These are phyloP conservation scores for Ceratobasidium papillatum DNA, from an alignment of 1,284 basidiomycete genomes.

Conservation along the genomic window DNA sequence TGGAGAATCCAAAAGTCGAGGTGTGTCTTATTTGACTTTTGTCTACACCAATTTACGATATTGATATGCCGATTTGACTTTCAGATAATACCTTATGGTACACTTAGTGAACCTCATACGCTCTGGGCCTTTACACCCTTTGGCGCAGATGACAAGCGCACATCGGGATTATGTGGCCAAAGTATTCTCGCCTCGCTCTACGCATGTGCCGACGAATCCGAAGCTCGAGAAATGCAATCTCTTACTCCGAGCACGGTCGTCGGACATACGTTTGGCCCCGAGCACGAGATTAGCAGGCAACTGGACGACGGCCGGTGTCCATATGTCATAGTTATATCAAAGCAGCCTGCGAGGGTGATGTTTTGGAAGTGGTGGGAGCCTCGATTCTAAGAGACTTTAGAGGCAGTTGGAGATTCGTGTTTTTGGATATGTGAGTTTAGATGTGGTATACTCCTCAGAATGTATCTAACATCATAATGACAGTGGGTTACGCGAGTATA, in stretches of 20 bases:
- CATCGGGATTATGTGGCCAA: background rate
- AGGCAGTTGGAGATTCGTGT: background rate
- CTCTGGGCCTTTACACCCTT: conserved; percentile 26
- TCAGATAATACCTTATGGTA: background rate
- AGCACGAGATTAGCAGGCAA: conserved; percentile 20
- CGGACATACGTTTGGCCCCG: conserved; percentile 24
- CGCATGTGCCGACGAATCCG: conserved; percentile 12
- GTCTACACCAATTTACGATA: background rate
- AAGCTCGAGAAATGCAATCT: background rate
- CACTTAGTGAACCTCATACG: background rate
- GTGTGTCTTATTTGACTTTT: background rate
- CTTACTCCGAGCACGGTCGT: background rate
- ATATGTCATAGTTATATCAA: conserved; percentile 1
- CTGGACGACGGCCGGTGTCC: conserved; percentile 11
- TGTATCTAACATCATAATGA: too few species aligned
- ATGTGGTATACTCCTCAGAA: too few species aligned
- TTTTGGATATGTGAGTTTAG: background rate
- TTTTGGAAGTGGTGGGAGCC: conserved; percentile 40
- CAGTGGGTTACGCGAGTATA: too few species aligned
- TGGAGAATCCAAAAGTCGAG: background rate
- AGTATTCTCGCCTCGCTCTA: conserved; percentile 17
- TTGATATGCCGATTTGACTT: background rate
- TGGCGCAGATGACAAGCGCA: background rate
- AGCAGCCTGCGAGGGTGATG: background rate
- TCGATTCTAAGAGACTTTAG: background rate